phyloP scores from a whole-genome alignment of 352 stramenopile genomes.

The Phytophthora colocasiae region DNA sequence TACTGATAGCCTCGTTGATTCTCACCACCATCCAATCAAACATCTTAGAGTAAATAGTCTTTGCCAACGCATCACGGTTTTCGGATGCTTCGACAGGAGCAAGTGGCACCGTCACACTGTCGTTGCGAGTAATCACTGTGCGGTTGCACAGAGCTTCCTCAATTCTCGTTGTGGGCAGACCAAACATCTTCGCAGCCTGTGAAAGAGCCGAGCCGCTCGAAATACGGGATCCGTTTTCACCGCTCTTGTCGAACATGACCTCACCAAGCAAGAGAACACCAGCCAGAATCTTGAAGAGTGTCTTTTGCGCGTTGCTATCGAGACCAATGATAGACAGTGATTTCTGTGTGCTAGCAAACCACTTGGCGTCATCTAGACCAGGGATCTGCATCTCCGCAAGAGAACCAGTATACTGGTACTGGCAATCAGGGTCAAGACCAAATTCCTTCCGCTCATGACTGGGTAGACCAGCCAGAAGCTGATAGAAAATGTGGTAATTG shows the following conservation, averaged over 20 bases:
- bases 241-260: constrained; percentile 89
- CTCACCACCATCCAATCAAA: constrained; percentile 98
- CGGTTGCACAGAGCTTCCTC: constrained; percentile 93
- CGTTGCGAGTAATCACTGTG: constrained; percentile 91
- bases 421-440: constrained; percentile 65
- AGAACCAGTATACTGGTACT: constrained; percentile 80
- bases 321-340: constrained; percentile 85
- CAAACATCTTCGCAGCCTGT: constrained; percentile 91
- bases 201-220: constrained; percentile 66
- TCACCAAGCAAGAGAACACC: constrained; percentile 97
- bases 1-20: constrained; percentile 87
- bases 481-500: constrained; percentile 99
- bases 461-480: constrained; percentile 83
- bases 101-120: constrained; percentile 85
- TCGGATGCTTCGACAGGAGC: constrained; percentile 91
- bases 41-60: constrained; percentile 98
- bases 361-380: constrained; percentile 87
- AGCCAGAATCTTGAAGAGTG: constrained; percentile 85
- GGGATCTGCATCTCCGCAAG: constrained; percentile 84
- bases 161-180: constrained; percentile 87
- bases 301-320: constrained; percentile 56
- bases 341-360: constrained; percentile 79
- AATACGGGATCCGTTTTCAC: constrained; percentile 79
- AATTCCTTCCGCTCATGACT: constrained; percentile 62
- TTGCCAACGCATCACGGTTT: constrained; percentile 96